Conservation (phyloP, 139 green algal species). For the Pseudopediastrum boryanum region DNA sequence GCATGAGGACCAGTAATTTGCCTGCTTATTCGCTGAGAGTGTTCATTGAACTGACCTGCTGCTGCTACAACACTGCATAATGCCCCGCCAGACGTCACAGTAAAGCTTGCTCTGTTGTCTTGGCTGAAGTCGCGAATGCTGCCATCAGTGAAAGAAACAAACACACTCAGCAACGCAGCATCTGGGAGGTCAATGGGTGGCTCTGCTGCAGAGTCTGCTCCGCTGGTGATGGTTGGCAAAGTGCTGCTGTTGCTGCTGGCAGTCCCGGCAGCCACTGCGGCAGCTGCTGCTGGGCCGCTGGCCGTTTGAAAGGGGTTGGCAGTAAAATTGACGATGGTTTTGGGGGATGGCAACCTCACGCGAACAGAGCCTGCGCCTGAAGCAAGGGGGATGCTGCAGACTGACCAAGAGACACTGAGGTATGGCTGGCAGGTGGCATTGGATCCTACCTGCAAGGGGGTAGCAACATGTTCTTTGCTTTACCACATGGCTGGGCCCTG, state of each 20-base stretch:
- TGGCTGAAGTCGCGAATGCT: constrained; percentile 42
- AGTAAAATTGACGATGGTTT: constrained; percentile 28
- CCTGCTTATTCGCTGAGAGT: too few relatives aligned
- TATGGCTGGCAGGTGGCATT: constrained; percentile 18
- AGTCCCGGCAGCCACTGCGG: too few relatives aligned
- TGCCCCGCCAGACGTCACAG: constrained; percentile 24
- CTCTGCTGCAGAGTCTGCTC: constrained; percentile 27
- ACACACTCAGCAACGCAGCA: neutral
- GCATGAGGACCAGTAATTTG: too few relatives aligned
- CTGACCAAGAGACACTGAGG: constrained; percentile 31
- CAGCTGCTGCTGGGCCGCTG: too few relatives aligned
- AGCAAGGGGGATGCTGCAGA: constrained; percentile 40
- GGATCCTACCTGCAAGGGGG: constrained; percentile 43
- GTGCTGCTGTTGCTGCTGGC: too few relatives aligned
- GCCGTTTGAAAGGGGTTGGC: neutral
- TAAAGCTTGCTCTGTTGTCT: constrained; percentile 15
- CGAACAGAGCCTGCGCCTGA: constrained; percentile 25
- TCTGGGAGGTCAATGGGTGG: constrained; percentile 37
- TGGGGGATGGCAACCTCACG: constrained; percentile 33
- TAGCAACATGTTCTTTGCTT: too few relatives aligned
- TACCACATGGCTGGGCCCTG: too few relatives aligned
- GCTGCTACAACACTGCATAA: constrained; percentile 28
- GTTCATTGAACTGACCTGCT: neutral
- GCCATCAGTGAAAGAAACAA: constrained; percentile 45
- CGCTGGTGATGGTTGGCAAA: constrained; percentile 36